phyloP scores from a whole-genome alignment of 495 filamentous ascomycete species.

The Trichoderma orchidacearum region DNA sequence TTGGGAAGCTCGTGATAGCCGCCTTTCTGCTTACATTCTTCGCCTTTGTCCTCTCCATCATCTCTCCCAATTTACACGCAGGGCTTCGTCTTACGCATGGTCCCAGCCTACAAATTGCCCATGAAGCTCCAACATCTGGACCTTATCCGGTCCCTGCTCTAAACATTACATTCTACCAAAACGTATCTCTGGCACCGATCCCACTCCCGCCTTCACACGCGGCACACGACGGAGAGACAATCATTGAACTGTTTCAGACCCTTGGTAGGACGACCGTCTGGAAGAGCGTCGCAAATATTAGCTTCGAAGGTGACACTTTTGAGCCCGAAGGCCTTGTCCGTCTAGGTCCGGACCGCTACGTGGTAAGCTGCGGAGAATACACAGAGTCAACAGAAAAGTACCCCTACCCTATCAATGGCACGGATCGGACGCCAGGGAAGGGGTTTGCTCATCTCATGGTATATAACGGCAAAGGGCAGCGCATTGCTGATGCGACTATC shows the following conservation, averaged over 20 bases:
- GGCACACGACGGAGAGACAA: conserved; percentile 13
- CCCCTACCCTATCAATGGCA: conserved; percentile 16
- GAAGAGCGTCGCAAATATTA: conserved; percentile 17
- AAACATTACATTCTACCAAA: conserved; percentile 7
- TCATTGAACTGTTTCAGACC: conserved; percentile 14
- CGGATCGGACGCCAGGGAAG: conserved; percentile 14
- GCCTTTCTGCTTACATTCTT: not conserved
- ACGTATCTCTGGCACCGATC: conserved; percentile 5
- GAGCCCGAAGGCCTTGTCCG: conserved; percentile 23
- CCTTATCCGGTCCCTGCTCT: not conserved
- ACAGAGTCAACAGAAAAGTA: conserved; percentile 13
- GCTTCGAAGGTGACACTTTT: conserved; percentile 22
- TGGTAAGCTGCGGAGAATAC: conserved; percentile 18
- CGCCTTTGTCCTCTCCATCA: not conserved
- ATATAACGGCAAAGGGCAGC: conserved; percentile 16
- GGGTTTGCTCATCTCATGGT: conserved; percentile 21
- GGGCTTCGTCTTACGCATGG: not conserved
- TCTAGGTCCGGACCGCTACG: conserved; percentile 16
- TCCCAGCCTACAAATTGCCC: not conserved
- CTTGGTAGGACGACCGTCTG: conserved; percentile 17
- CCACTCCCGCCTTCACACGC: conserved; percentile 15
- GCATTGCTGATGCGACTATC: conserved; percentile 20
- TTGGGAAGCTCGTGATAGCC: not conserved
- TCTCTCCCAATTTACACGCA: not conserved
- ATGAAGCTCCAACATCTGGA: not conserved